These are phyloP conservation scores for Ganoderma leucocontextum DNA, from an alignment of 1,284 basidiomycete species.

Conservation along the genomic window DNA sequence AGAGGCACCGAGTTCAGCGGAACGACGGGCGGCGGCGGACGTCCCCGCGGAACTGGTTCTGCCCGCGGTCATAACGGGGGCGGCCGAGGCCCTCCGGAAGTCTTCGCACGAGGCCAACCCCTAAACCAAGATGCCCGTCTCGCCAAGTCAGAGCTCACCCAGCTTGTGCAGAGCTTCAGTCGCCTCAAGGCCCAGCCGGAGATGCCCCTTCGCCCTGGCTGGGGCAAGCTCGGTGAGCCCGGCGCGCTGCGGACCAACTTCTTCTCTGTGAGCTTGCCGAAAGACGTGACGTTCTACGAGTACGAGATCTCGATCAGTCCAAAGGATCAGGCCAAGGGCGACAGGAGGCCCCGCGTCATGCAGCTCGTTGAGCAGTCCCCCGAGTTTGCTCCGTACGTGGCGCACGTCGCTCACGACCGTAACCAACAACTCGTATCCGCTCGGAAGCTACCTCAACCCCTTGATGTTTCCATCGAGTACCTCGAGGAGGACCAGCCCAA, in stretches of 20 bases:
- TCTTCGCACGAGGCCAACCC: conserved; percentile 48
- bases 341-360: conserved; percentile 63
- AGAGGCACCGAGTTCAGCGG: not conserved
- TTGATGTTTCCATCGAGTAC: conserved; percentile 57
- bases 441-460: conserved; percentile 60
- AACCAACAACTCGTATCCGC: conserved; percentile 66
- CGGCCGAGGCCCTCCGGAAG: conserved; percentile 18
- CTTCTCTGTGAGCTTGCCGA: conserved; percentile 62
- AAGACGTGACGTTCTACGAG: conserved; percentile 58
- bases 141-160: conserved; percentile 38
- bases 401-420: conserved; percentile 68
- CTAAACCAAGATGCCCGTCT: conserved; percentile 55
- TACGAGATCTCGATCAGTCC: conserved; percentile 67
- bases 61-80: not conserved
- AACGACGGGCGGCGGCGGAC: not conserved
- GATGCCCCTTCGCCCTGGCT: conserved; percentile 72
- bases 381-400: conserved; percentile 49
- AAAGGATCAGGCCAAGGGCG: conserved; percentile 54
- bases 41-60: not conserved
- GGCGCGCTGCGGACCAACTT: conserved; percentile 73
- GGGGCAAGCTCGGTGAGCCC: conserved; percentile 62
- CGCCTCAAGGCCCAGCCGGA: conserved; percentile 44
- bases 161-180: conserved; percentile 58
- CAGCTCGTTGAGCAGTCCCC: conserved; percentile 61
- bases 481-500: conserved; percentile 61